Evolutionary conservation across 2,329 filamentous ascomycete genomes (phyloP).

Genomic region (Paramyrothecium sp.): DNA sequence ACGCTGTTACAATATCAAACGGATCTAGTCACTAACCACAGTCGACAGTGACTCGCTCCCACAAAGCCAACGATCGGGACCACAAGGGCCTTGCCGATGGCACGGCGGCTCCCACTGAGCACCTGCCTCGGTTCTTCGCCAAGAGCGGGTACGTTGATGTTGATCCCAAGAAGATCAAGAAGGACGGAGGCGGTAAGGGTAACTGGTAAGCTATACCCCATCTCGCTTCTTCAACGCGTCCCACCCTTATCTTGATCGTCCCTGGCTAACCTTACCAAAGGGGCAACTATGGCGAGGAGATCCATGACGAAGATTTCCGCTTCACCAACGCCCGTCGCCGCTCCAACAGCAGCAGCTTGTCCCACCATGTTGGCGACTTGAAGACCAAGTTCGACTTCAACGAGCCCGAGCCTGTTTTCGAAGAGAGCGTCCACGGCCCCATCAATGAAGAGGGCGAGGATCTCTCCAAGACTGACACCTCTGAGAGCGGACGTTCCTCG

Average conservation of each 20-base stretch:
- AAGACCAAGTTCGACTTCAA: conserved; percentile 96
- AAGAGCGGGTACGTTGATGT: conserved; percentile 78
- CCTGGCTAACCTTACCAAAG: no score
- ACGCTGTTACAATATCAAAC: no score
- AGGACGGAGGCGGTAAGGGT: conserved; percentile 87
- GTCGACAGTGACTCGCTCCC: conserved; percentile 85
- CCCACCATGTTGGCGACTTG: conserved; percentile 70
- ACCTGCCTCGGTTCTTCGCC: conserved; percentile 88
- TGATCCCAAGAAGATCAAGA: conserved; percentile 94
- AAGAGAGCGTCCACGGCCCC: conserved; percentile 78
- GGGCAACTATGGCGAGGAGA: conserved; percentile 81
- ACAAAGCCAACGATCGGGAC: conserved; percentile 94
- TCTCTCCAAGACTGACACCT: conserved; percentile 55
- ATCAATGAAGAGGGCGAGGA: conserved; percentile 48
- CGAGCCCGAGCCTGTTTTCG: conserved; percentile 88
- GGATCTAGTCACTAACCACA: no score
- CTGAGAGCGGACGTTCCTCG: conserved; percentile 59
- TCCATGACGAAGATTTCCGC: conserved; percentile 80
- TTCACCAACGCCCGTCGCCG: conserved; percentile 84
- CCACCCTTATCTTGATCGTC: no score
- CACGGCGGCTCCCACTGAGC: conserved; percentile 65
- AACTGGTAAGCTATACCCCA: conserved; percentile 73
- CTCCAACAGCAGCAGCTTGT: conserved; percentile 82
- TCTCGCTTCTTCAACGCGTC: not conserved
- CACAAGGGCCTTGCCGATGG: conserved; percentile 78